These are phyloP conservation scores for Rhizoclosmatium sp. DNA, from an alignment of 192 early-diverging fungal genomes.

Conservation along the genomic window DNA sequence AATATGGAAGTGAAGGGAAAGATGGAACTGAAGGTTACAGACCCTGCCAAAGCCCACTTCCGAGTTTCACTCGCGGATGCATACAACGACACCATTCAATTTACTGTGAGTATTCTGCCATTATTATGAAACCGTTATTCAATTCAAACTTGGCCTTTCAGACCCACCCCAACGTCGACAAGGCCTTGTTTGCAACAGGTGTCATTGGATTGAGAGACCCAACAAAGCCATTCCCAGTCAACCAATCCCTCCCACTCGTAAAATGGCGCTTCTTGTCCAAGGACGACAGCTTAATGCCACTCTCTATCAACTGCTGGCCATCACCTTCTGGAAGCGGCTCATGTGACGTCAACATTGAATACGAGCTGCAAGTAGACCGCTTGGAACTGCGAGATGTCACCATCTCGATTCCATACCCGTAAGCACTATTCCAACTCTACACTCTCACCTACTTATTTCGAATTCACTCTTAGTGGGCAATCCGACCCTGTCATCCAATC, in stretches of 20 bases:
- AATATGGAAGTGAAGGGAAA: constrained; percentile 95
- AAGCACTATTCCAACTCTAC: constrained; percentile 31
- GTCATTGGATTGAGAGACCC: constrained; percentile 85
- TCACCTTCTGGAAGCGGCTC: constrained; percentile 85
- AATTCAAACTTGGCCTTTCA: constrained; percentile 31
- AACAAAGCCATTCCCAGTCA: constrained; percentile 82
- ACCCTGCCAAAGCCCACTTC: constrained; percentile 68
- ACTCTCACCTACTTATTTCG: background rate
- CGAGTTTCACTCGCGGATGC: constrained; percentile 67
- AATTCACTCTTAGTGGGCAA: constrained; percentile 55
- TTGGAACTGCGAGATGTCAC: constrained; percentile 87
- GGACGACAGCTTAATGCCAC: constrained; percentile 85
- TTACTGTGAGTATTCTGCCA: constrained; percentile 67
- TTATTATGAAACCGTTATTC: background rate
- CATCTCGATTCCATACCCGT: constrained; percentile 89
- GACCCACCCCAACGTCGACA: constrained; percentile 99
- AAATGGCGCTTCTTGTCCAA: constrained; percentile 87
- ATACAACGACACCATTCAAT: constrained; percentile 76
- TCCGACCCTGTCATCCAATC: constrained; percentile 78
- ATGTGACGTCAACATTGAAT: constrained; percentile 97
- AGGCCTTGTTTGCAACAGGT: constrained; percentile 77
- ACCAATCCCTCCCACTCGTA: constrained; percentile 84
- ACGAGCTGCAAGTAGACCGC: constrained; percentile 80
- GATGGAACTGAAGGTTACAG: constrained; percentile 80
- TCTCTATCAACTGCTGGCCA: constrained; percentile 94